A percentile compares a stretch with the other conserved stretches of the same genome.
Conservation (phyloP, 441 rosid genomes). For the Populus hybrid region DNA sequence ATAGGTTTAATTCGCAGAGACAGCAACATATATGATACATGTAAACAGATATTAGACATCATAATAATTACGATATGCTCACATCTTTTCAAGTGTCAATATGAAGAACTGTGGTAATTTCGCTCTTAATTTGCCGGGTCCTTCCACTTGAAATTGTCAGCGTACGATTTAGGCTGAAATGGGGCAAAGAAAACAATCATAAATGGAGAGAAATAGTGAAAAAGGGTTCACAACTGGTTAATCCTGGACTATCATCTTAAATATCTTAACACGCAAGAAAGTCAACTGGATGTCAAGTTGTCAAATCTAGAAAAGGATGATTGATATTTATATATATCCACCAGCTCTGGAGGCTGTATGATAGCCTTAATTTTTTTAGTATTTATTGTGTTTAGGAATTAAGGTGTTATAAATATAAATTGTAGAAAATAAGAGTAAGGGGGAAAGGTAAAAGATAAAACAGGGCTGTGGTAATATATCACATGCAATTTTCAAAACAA, state of each 20-base stretch:
- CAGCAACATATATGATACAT: not conserved
- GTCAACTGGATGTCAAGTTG: not conserved
- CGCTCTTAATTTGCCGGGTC: conserved; percentile 25
- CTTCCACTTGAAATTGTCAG: conserved; percentile 69
- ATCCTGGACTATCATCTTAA: too few relatives aligned
- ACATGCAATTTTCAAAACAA: too few relatives aligned
- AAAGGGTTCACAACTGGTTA: not conserved
- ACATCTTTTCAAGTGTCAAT: not conserved
- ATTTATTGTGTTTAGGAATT: not conserved
- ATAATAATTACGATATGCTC: too few relatives aligned
- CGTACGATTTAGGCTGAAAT: conserved; percentile 50
- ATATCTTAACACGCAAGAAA: not conserved
- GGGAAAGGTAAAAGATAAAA: not conserved
- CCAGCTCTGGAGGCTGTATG: not conserved
- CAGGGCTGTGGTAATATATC: too few relatives aligned
- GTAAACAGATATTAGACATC: not conserved
- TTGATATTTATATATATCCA: not conserved
- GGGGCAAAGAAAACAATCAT: not conserved
- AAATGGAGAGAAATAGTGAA: not conserved
- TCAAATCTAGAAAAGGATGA: not conserved
- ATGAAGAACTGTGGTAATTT: not conserved
- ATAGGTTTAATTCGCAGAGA: not conserved
- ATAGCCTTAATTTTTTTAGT: not conserved
- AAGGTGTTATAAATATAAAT: not conserved
- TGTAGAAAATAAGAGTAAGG: not conserved